Conservation (phyloP, 1,284 basidiomycete genomes). For the Mrakiaceae sp. region DNA sequence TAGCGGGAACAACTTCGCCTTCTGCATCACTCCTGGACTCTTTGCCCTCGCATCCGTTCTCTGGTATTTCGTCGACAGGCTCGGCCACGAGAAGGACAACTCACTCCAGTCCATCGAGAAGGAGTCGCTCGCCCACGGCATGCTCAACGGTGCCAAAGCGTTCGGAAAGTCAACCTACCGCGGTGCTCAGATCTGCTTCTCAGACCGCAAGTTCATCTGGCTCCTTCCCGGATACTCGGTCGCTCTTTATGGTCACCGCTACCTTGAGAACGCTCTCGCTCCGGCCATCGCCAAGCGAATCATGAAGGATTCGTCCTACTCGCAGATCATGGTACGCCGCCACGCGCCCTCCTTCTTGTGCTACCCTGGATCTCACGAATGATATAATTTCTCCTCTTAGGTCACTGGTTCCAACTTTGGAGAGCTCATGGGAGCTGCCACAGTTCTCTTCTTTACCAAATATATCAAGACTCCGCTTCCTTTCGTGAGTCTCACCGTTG, state of each 20-base stretch:
- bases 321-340: conserved; percentile 27
- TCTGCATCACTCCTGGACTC: conserved; percentile 27
- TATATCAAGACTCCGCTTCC: conserved; percentile 26
- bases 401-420: conserved; percentile 23
- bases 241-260: conserved; percentile 34
- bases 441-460: conserved; percentile 29
- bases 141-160: conserved; percentile 22
- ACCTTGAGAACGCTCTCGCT: conserved; percentile 33
- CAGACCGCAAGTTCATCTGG: conserved; percentile 31
- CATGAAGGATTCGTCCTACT: conserved; percentile 30
- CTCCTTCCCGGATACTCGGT: conserved; percentile 27
- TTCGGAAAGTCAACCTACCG: conserved; percentile 30
- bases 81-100: neutral
- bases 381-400: too few relatives aligned
- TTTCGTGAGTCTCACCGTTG: conserved; percentile 30
- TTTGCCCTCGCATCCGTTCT: conserved; percentile 25
- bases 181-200: conserved; percentile 27
- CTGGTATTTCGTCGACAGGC: conserved; percentile 20
- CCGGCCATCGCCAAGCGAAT: conserved; percentile 31
- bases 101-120: conserved; percentile 13
- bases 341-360: too few relatives aligned
- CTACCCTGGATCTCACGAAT: too few relatives aligned
- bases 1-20: conserved; percentile 32
- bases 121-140: conserved; percentile 18
- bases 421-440: conserved; percentile 31